phyloP scores from a whole-genome alignment of 106 monocot species.

The Allium sativum region DNA sequence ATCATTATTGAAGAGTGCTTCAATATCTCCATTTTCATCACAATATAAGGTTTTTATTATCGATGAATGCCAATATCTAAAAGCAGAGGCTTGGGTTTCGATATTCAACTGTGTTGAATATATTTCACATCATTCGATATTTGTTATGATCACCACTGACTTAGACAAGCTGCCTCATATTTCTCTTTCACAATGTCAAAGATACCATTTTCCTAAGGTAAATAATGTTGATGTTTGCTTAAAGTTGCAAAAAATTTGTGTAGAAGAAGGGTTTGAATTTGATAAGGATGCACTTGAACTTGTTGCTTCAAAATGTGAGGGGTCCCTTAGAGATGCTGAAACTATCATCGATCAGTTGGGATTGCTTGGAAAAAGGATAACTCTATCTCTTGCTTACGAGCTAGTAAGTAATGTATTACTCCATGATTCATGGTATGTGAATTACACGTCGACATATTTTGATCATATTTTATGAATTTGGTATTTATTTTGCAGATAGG shows the following conservation, averaged over 20 bases:
- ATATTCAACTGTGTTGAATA: slow-evolving; percentile 65
- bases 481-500: slow-evolving; percentile 54
- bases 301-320: slow-evolving; percentile 68
- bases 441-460: no score
- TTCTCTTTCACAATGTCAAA: slow-evolving; percentile 61
- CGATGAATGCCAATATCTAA: slow-evolving; percentile 80
- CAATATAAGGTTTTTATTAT: slow-evolving; percentile 73
- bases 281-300: slow-evolving; percentile 65
- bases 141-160: slow-evolving; percentile 82
- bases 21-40: slow-evolving; percentile 50
- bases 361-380: slow-evolving; percentile 85
- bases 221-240: slow-evolving; percentile 48
- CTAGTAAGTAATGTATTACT: slow-evolving; percentile 47
- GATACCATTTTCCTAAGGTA: slow-evolving; percentile 75
- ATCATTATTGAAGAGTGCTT: slow-evolving; percentile 56
- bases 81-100: slow-evolving; percentile 56
- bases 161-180: slow-evolving; percentile 50
- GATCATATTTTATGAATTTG: no score
- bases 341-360: slow-evolving; percentile 84
- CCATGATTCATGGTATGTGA: no score
- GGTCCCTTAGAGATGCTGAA: slow-evolving; percentile 90
- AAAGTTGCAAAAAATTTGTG: slow-evolving; percentile 71
- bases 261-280: slow-evolving; percentile 62
- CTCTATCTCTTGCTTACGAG: slow-evolving; percentile 70
- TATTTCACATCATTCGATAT: slow-evolving; percentile 32